A percentile compares a stretch with the other conserved stretches of the same genome.
Conservation (phyloP, 2,329 filamentous ascomycete genomes). For the Onygenales sp. region DNA sequence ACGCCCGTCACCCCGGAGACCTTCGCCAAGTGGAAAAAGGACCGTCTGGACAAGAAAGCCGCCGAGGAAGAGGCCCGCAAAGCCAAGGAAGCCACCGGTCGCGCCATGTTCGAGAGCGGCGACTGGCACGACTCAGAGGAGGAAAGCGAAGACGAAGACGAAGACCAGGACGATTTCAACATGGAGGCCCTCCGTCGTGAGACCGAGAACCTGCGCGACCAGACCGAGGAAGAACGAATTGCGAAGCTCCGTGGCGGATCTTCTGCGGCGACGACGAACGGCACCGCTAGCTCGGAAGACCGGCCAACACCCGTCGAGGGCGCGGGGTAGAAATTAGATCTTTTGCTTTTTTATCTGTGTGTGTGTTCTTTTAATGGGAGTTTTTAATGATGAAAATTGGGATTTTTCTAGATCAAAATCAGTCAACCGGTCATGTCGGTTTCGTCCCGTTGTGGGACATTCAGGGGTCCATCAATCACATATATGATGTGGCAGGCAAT, state of each 20-base stretch:
- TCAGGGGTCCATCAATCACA: too few species aligned
- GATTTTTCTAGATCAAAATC: too few species aligned
- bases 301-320: conserved; percentile 5
- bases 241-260: conserved; percentile 23
- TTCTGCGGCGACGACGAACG: not conserved
- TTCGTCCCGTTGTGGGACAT: too few species aligned
- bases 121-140: conserved; percentile 67
- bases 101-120: conserved; percentile 91
- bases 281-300: not conserved
- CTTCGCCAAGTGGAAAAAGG: conserved; percentile 96
- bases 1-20: conserved; percentile 89
- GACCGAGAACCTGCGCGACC: conserved; percentile 75
- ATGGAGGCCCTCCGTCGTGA: conserved; percentile 34
- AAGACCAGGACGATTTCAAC: conserved; percentile 51
- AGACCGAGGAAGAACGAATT: conserved; percentile 74
- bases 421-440: too few species aligned
- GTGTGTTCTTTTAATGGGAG: too few species aligned
- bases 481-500: too few species aligned
- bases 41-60: conserved; percentile 87
- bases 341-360: not conserved
- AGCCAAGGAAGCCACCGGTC: conserved; percentile 91
- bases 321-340: conserved; percentile 2
- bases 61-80: conserved; percentile 83
- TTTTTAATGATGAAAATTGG: too few species aligned
- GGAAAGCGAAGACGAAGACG: conserved; percentile 52